phyloP scores from a whole-genome alignment of 257 asterid species.

The Rhazya stricta region DNA sequence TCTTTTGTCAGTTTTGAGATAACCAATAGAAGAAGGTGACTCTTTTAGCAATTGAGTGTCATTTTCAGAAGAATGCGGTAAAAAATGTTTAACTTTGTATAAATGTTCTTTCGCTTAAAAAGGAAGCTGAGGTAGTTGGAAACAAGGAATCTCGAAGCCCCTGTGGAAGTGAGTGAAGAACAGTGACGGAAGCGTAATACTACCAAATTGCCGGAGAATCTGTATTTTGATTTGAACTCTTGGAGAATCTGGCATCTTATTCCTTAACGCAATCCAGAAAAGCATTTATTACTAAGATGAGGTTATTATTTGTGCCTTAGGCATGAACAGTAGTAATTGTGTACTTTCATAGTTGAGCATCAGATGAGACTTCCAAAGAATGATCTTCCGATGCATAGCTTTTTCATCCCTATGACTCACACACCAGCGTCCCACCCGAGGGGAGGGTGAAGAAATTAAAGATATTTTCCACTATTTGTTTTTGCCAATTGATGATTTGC shows the following conservation, averaged over 20 bases:
- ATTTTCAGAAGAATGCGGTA: background rate
- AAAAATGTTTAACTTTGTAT: background rate
- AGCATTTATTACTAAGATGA: constrained; percentile 3
- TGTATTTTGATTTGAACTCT: constrained; percentile 12
- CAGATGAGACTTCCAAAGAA: background rate
- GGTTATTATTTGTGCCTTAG: background rate
- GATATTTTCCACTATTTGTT: background rate
- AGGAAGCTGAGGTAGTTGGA: constrained; percentile 14
- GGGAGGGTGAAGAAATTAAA: too few species aligned
- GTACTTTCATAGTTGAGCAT: background rate
- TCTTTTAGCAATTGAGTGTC: constrained; percentile 13
- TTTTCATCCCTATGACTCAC: background rate
- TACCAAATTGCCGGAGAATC: constrained; percentile 20
- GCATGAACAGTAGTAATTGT: background rate
- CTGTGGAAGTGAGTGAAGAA: background rate
- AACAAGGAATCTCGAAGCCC: background rate
- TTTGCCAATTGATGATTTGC: background rate
- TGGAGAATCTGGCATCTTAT: constrained; percentile 15
- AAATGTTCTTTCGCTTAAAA: background rate
- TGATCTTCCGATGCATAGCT: background rate
- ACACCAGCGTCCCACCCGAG: background rate
- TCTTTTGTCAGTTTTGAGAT: background rate
- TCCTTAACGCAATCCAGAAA: constrained; percentile 10
- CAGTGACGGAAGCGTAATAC: background rate
- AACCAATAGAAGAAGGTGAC: constrained; percentile 10